phyloP scores from a whole-genome alignment of 306 rosid species.

The Lathyrus oleraceus region DNA sequence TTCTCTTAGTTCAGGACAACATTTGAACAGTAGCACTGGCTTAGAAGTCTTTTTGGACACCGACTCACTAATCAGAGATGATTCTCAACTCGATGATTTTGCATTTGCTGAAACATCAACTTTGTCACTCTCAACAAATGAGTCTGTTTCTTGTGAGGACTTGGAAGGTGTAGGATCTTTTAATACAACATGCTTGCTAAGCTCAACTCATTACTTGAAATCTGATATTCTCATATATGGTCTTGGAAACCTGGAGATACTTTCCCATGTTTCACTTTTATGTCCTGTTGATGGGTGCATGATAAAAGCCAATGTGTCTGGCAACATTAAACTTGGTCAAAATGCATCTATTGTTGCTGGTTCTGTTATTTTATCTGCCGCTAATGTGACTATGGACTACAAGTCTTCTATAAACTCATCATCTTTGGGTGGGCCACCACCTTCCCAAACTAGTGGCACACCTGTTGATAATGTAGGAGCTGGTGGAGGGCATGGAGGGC shows the following conservation, averaged over 20 bases:
- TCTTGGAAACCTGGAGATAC: constrained; percentile 91
- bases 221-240: constrained; percentile 71
- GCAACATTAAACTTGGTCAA: constrained; percentile 84
- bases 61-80: constrained; percentile 40
- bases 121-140: constrained; percentile 42
- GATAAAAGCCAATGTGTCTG: constrained; percentile 77
- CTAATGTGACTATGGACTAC: constrained; percentile 72
- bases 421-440: constrained; percentile 87
- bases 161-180: constrained; percentile 93
- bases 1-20: constrained; percentile 50
- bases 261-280: constrained; percentile 66
- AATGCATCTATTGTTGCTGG: constrained; percentile 75
- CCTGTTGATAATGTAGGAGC: constrained; percentile 86
- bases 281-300: constrained; percentile 83
- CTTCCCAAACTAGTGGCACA: constrained; percentile 98
- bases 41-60: constrained; percentile 46
- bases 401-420: constrained; percentile 74
- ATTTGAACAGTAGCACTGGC: constrained; percentile 41
- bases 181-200: constrained; percentile 86
- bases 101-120: constrained; percentile 33
- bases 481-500: constrained; percentile 99
- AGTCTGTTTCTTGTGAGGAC: constrained; percentile 74
- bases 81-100: constrained; percentile 39
- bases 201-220: constrained; percentile 60
- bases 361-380: constrained; percentile 74